Percentiles rank a stretch among this genome's conserved stretches.
phyloP scores from a whole-genome alignment of 2,329 filamentous ascomycete genomes.

The Clarireedia monteithiana region DNA sequence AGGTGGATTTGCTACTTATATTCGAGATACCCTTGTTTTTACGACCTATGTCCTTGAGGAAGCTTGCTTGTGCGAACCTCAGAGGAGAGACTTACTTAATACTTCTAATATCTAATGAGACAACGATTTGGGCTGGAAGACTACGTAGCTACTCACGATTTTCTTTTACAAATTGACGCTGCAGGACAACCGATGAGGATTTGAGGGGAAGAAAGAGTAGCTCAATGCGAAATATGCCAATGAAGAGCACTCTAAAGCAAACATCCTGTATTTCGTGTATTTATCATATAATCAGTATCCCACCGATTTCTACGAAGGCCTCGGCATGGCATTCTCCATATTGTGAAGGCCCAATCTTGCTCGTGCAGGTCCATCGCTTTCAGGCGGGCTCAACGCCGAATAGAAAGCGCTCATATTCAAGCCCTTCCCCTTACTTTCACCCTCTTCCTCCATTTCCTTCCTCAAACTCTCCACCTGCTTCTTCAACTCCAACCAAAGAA shows the following conservation, averaged over 20 bases:
- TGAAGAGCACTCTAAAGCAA: no score
- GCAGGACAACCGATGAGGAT: no score
- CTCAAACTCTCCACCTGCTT: slow-evolving; percentile 54
- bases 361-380: no score
- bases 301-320: no score
- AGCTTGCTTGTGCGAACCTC: neutral
- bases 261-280: no score
- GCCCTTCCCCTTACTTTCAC: slow-evolving; percentile 12
- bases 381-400: no score
- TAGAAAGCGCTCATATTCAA: no score
- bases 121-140: neutral
- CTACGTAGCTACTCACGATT: neutral
- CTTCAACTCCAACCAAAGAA: slow-evolving; percentile 55
- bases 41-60: slow-evolving; percentile 3
- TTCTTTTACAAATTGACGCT: neutral
- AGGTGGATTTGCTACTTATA: neutral
- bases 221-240: no score
- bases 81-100: slow-evolving; percentile 3
- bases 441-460: slow-evolving; percentile 43
- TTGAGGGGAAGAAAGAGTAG: no score
- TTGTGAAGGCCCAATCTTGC: no score
- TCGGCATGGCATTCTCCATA: no score
- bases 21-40: slow-evolving; percentile 22
- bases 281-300: no score
- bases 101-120: slow-evolving; percentile 19